Conservation (phyloP, 768 basidiomycete species). For the Saitozyma podzolica region DNA sequence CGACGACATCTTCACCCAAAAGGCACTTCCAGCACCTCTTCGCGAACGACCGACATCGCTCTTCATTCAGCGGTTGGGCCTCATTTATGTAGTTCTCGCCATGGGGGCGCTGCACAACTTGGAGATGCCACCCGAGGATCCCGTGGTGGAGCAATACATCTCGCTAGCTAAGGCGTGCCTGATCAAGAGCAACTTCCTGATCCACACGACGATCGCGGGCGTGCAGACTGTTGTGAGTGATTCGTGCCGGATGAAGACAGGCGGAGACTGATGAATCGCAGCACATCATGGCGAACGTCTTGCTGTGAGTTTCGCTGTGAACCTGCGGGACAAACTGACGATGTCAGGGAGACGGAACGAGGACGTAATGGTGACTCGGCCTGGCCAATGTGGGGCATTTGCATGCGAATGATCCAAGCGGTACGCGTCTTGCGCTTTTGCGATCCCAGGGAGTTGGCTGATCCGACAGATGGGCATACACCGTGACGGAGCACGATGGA, state of each 20-base stretch:
- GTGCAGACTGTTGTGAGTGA: slow-evolving; percentile 20
- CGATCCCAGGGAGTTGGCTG: neutral
- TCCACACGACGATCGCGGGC: slow-evolving; percentile 17
- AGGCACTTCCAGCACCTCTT: no score
- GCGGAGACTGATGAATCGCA: neutral
- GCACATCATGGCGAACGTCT: slow-evolving; percentile 23
- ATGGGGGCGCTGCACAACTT: slow-evolving; percentile 26
- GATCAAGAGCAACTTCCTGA: slow-evolving; percentile 19
- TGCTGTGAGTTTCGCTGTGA: slow-evolving; percentile 9
- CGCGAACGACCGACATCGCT: slow-evolving; percentile 12
- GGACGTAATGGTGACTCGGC: slow-evolving; percentile 33
- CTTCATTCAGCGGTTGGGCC: slow-evolving; percentile 10
- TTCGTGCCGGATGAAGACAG: neutral
- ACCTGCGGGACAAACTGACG: neutral
- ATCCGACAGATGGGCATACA: slow-evolving; percentile 18
- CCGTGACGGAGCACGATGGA: slow-evolving; percentile 17
- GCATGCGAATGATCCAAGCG: slow-evolving; percentile 25
- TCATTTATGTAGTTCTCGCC: slow-evolving; percentile 22
- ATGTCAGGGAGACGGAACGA: slow-evolving; percentile 23
- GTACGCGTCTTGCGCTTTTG: neutral
- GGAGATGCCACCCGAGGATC: slow-evolving; percentile 18
- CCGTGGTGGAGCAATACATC: slow-evolving; percentile 9
- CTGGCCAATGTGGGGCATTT: slow-evolving; percentile 36
- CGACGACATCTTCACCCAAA: no score
- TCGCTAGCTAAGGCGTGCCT: slow-evolving; percentile 14